Conservation (phyloP, 2,329 filamentous ascomycete genomes). For the Hirsutella minnesotensis region DNA sequence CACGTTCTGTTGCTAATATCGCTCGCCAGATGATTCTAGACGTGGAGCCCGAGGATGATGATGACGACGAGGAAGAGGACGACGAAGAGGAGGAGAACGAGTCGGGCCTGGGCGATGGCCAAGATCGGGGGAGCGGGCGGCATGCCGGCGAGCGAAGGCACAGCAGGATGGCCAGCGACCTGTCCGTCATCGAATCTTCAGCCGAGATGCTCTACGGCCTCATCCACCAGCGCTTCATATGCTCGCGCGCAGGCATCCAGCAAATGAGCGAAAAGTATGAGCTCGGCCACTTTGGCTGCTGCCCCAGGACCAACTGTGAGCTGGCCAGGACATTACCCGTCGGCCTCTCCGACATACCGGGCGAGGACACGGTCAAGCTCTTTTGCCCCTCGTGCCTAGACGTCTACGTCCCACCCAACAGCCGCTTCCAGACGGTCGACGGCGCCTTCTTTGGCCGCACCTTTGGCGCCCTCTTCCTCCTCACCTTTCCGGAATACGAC, state of each 20-base stretch:
- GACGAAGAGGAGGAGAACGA: slow-evolving; percentile 64
- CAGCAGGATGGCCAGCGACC: slow-evolving; percentile 77
- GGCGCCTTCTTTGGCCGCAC: slow-evolving; percentile 97
- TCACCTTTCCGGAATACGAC: slow-evolving; percentile 95
- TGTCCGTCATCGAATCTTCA: slow-evolving; percentile 91
- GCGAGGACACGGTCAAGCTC: slow-evolving; percentile 94
- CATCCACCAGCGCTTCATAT: slow-evolving; percentile 98
- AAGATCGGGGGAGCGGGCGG: slow-evolving; percentile 35
- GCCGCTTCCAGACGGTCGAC: slow-evolving; percentile 91
- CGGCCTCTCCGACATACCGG: slow-evolving; percentile 85
- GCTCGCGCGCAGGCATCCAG: slow-evolving; percentile 88
- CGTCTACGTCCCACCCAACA: slow-evolving; percentile 95
- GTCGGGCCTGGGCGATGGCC: slow-evolving; percentile 46
- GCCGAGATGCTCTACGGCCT: slow-evolving; percentile 97
- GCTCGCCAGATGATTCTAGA: slow-evolving; percentile 77
- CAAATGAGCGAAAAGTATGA: slow-evolving; percentile 99
- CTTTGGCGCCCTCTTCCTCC: slow-evolving; percentile 92
- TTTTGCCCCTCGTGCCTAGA: slow-evolving; percentile 96
- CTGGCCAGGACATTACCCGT: slow-evolving; percentile 85
- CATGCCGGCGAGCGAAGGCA: slow-evolving; percentile 54
- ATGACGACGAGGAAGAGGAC: slow-evolving; percentile 76
- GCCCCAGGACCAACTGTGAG: slow-evolving; percentile 88
- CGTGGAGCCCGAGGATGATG: slow-evolving; percentile 89
- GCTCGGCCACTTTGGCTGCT: slow-evolving; percentile 87
- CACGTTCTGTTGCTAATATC: background rate